phyloP scores from a whole-genome alignment of 2,329 filamentous ascomycete species.

The Penicillium sumatraense region DNA sequence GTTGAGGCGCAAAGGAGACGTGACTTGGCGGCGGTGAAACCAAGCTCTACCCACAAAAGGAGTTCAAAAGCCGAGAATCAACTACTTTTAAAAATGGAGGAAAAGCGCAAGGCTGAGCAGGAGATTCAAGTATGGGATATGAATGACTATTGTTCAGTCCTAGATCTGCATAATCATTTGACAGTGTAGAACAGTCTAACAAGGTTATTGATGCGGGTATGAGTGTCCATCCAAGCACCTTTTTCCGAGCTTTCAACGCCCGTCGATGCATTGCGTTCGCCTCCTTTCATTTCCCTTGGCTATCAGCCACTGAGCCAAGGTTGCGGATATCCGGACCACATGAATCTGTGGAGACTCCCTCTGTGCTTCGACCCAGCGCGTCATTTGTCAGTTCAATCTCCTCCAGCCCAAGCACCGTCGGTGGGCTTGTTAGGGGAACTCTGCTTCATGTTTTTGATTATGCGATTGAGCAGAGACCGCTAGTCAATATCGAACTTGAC shows the following conservation, averaged over 20 bases:
- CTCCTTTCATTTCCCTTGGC: background rate
- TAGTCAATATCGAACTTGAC: background rate
- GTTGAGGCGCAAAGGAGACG: too few relatives aligned
- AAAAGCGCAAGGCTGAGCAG: too few relatives aligned
- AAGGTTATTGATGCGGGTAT: background rate
- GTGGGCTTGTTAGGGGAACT: background rate
- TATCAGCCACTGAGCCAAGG: background rate
- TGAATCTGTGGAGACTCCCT: background rate
- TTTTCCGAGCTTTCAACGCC: background rate
- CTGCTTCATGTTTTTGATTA: background rate
- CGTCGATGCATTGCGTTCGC: too few relatives aligned
- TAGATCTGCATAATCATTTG: too few relatives aligned
- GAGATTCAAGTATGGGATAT: too few relatives aligned
- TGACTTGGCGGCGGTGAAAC: too few relatives aligned
- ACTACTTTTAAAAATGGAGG: too few relatives aligned
- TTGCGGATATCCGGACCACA: background rate
- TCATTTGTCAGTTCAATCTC: background rate
- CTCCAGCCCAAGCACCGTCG: background rate
- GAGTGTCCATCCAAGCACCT: background rate
- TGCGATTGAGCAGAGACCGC: background rate
- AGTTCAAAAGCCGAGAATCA: too few relatives aligned
- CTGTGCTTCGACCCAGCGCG: background rate
- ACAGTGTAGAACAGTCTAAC: too few relatives aligned
- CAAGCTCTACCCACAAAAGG: too few relatives aligned
- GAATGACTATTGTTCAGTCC: too few relatives aligned